Base-by-base conservation (phyloP, 2,329 filamentous ascomycete species). In the Coniochaeta sp. region DNA sequence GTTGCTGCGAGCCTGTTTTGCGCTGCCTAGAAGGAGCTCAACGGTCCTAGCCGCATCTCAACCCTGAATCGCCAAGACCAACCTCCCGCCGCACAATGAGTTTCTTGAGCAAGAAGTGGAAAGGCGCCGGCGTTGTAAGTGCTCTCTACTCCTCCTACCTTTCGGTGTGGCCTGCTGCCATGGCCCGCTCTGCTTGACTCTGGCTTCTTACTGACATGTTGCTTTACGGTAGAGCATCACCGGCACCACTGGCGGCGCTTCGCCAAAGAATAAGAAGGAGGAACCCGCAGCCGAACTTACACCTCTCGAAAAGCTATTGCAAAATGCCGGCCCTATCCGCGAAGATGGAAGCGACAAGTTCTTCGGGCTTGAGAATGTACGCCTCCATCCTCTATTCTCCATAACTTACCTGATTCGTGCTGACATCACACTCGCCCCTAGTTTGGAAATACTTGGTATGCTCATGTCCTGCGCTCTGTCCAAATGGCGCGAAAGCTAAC, bases 371-470 rank as follows among this genome's bases (percentile, higher is more conserved):
- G 95, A 99, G 77, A 99, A 99, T 77, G 93, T 98, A 81, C 77
- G 90, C 63, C 60, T 63, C 54, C 56, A 60, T 40, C 58, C 54
- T 60, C 33, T 34, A 31, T 52, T 3, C 24, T 52, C 14, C 16
- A 24, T 47, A 3, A 1, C 47, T 43, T 22, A 47, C 8, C 26
- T 55, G 19, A 22, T 43, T 54, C 60, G 57, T 65, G 67, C 79
- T 81, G 68, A 81, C 72, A 52, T 57, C 57, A 28, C 58, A 60
- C 62, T 58, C 61, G 28, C 58, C 55, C 64, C 59, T 74, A 97
- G 92, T 97, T 96, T 78, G 93, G 93, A 71, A 98, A 96, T 72
- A 98, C 93, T 73, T 98, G 93, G 93, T 96, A 89, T 71, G 43
- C 38, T n/a, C 50, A 62, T 40, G 57, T 52, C 59, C 59, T 26